phyloP scores from a whole-genome alignment of 345 rosid genomes.

The Populus pruinosa region DNA sequence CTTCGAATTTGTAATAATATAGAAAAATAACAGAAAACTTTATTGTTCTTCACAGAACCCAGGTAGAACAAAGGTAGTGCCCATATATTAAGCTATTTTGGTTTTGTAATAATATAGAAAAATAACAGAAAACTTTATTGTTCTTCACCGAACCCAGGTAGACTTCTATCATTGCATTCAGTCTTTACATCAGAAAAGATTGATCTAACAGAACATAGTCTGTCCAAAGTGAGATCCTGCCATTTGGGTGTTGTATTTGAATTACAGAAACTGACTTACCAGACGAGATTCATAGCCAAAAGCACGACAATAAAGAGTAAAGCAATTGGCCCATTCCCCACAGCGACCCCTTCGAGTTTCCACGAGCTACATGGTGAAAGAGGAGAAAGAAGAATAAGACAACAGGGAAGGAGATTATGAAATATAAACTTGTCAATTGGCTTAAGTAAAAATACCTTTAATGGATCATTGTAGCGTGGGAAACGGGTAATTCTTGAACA shows the following conservation, averaged over 20 bases:
- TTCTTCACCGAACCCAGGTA: too few species aligned
- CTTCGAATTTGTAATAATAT: too few species aligned
- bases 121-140: too few species aligned
- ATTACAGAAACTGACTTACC: conserved; percentile 47
- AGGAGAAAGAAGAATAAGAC: conserved; percentile 3
- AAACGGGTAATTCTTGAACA: conserved; percentile 75
- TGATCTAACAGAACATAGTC: not conserved
- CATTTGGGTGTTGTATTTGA: not conserved
- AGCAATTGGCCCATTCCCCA: conserved; percentile 99
- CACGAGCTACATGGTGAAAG: conserved; percentile 51
- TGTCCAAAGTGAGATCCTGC: not conserved
- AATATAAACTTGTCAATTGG: conserved; percentile 9
- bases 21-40: too few species aligned
- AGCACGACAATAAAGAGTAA: conserved; percentile 85
- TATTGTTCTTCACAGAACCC: too few species aligned
- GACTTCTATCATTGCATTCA: too few species aligned
- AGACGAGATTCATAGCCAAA: conserved; percentile 84
- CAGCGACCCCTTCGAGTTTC: conserved; percentile 94
- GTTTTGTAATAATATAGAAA: too few species aligned
- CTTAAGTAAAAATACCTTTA: conserved; percentile 51
- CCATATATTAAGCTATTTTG: too few species aligned
- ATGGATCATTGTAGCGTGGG: conserved; percentile 87
- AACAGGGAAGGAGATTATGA: conserved; percentile 6
- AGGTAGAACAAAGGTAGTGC: too few species aligned
- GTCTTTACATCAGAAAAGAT: too few species aligned